These are phyloP conservation scores for Geranomyces michiganensis DNA, from an alignment of 192 early-diverging fungal genomes.

Conservation along the genomic window DNA sequence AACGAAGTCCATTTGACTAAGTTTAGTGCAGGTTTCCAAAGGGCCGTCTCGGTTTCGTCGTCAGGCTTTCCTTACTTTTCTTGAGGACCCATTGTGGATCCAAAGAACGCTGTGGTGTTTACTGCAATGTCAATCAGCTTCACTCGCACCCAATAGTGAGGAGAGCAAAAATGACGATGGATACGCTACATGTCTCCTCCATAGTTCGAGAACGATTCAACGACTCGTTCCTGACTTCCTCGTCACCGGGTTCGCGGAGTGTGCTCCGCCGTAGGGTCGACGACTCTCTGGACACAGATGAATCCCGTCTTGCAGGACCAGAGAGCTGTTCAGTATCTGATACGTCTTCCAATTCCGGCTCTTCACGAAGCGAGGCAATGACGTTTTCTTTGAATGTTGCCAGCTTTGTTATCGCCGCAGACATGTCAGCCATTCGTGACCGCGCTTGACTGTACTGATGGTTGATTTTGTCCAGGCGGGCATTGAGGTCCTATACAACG, in stretches of 20 bases:
- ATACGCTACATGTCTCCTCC: slow-evolving; percentile 1
- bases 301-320: too few species aligned
- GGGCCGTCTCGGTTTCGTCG: too few species aligned
- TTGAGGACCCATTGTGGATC: too few species aligned
- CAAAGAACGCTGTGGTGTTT: too few species aligned
- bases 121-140: background rate
- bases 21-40: too few species aligned
- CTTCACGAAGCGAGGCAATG: slow-evolving; percentile 34
- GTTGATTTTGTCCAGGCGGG: background rate
- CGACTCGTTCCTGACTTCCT: background rate
- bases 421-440: slow-evolving; percentile 39
- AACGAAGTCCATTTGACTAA: too few species aligned
- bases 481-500: slow-evolving; percentile 10
- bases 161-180: too few species aligned
- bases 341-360: slow-evolving; percentile 25
- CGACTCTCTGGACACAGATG: too few species aligned
- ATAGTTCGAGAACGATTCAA: slow-evolving; percentile 3
- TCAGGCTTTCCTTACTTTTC: too few species aligned
- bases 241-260: background rate
- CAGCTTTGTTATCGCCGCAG: slow-evolving; percentile 32
- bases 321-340: too few species aligned
- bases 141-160: too few species aligned
- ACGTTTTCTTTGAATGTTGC: slow-evolving; percentile 40
- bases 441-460: background rate
- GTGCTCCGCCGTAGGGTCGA: too few species aligned